Percentiles rank a stretch among this genome's conserved stretches.
Conservation (phyloP, 805 yeast genomes). For the Teunomyces barrocoloradensis region DNA sequence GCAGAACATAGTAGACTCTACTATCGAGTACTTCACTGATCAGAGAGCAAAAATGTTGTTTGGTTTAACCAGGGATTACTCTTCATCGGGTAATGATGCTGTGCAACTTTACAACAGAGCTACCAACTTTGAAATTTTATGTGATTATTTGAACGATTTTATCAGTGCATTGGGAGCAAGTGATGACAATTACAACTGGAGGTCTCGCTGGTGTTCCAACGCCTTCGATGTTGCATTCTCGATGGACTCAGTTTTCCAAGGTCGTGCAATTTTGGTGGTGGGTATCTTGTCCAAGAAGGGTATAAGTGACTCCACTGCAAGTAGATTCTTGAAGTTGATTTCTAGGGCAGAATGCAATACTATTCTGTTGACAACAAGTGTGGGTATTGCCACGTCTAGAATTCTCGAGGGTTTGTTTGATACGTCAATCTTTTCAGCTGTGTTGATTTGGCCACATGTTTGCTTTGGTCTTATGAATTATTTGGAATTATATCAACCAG, state of each 20-base stretch:
- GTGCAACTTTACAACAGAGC: slow-evolving; percentile 40
- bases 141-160: slow-evolving; percentile 52
- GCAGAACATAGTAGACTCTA: slow-evolving; percentile 42
- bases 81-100: slow-evolving; percentile 30
- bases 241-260: slow-evolving; percentile 56
- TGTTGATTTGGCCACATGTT: slow-evolving; percentile 48
- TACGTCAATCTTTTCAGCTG: slow-evolving; percentile 44
- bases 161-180: slow-evolving; percentile 47
- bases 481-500: slow-evolving; percentile 31
- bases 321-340: slow-evolving; percentile 27
- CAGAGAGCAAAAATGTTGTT: slow-evolving; percentile 67
- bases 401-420: slow-evolving; percentile 48
- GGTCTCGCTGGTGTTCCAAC: slow-evolving; percentile 62
- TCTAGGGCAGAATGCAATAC: slow-evolving; percentile 18
- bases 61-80: slow-evolving; percentile 56
- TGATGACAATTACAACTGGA: slow-evolving; percentile 53
- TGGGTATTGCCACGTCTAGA: slow-evolving; percentile 45
- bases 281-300: slow-evolving; percentile 68
- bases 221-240: slow-evolving; percentile 62
- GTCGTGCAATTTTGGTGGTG: slow-evolving; percentile 63
- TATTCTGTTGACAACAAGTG: slow-evolving; percentile 34
- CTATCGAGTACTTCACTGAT: slow-evolving; percentile 50
- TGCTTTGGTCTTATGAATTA: slow-evolving; percentile 29
- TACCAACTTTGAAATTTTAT: slow-evolving; percentile 54
- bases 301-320: slow-evolving; percentile 52